phyloP scores from a whole-genome alignment of 2,329 filamentous ascomycete genomes.

The Mycosphaerelloides madeirae region DNA sequence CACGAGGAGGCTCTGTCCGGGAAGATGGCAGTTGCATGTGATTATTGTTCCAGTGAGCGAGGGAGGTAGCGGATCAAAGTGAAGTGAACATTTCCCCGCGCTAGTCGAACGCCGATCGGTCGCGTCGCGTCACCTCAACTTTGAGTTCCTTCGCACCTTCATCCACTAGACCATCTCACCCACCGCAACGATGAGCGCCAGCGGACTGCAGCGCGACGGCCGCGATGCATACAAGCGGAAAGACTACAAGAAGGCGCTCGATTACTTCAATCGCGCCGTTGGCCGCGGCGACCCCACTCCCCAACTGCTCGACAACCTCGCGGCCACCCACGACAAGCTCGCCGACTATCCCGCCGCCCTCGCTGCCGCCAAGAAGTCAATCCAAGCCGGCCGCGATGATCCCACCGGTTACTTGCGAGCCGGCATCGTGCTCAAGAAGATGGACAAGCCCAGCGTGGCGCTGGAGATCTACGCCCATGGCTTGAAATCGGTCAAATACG shows the following conservation, averaged over 20 bases:
- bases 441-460: conserved; percentile 50
- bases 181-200: conserved; percentile 1
- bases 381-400: conserved; percentile 47
- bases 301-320: conserved; percentile 50
- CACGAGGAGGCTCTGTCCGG: no score
- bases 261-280: conserved; percentile 30
- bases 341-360: conserved; percentile 48
- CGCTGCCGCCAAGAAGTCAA: conserved; percentile 54
- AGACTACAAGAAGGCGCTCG: conserved; percentile 41
- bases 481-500: conserved; percentile 48
- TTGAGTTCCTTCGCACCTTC: no score
- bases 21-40: no score
- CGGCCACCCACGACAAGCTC: conserved; percentile 53
- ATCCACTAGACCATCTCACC: no score
- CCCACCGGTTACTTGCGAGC: conserved; percentile 56
- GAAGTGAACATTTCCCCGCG: no score
- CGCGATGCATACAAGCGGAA: conserved; percentile 41
- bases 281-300: conserved; percentile 27
- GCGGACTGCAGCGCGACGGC: conserved; percentile 35
- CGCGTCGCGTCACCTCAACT: no score
- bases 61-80: no score
- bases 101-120: no score
- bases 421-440: conserved; percentile 45
- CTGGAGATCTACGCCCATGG: conserved; percentile 55
- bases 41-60: no score